Evolutionary conservation across 352 stramenopile genomes (phyloP).

Genomic region (Pythium aphanidermatum): DNA sequence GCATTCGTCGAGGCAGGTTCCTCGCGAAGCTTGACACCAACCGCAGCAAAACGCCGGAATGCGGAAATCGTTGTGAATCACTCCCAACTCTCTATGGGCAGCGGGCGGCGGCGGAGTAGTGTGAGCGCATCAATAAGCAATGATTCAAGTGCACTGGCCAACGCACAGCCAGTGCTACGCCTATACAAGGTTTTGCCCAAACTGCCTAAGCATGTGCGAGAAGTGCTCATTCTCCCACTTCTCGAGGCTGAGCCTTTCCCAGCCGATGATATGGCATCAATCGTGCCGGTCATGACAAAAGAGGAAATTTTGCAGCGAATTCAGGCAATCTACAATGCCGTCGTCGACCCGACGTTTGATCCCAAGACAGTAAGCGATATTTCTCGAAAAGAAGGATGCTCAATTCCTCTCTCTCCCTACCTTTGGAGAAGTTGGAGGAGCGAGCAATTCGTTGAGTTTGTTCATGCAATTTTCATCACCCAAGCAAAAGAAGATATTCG

Average conservation of each 20-base stretch:
- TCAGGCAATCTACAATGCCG: conserved; percentile 24
- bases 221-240: conserved; percentile 22
- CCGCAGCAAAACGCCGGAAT: too few species aligned
- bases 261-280: conserved; percentile 9
- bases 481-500: conserved; percentile 16
- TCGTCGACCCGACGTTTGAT: conserved; percentile 9
- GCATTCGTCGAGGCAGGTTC: conserved; percentile 15
- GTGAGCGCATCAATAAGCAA: neutral
- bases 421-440: conserved; percentile 18
- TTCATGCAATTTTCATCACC: conserved; percentile 28
- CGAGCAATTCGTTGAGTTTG: conserved; percentile 25
- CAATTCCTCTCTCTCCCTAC: conserved; percentile 4
- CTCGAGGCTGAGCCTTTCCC: conserved; percentile 15
- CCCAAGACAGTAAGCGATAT: too few species aligned
- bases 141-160: too few species aligned
- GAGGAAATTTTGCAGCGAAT: conserved; percentile 30
- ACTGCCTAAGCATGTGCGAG: conserved; percentile 29
- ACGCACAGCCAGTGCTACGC: conserved; percentile 18
- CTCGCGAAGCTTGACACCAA: too few species aligned
- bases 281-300: conserved; percentile 20
- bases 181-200: conserved; percentile 27
- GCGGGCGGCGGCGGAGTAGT: conserved; percentile 20
- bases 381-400: too few species aligned
- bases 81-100: conserved; percentile 14
- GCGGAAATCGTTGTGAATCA: conserved; percentile 1